A percentile compares a stretch with the other conserved stretches of the same genome.
phyloP scores from a whole-genome alignment of 306 rosid species.

The Cucurbita maxima region DNA sequence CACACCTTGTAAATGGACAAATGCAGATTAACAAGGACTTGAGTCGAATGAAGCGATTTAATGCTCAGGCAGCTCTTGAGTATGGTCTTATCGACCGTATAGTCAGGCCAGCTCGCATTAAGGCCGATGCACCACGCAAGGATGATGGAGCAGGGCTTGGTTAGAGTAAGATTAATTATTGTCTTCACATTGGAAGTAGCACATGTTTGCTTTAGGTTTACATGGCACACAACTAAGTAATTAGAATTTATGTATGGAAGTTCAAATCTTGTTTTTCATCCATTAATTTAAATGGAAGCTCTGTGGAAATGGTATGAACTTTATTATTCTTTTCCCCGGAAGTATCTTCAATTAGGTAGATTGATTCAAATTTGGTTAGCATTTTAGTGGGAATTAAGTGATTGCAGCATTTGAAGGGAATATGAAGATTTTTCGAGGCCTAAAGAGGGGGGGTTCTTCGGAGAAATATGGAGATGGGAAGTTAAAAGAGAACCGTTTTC shows the following conservation, averaged over 20 bases:
- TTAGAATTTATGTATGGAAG: background rate
- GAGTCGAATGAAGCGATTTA: constrained; percentile 51
- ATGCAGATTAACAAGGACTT: constrained; percentile 59
- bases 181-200: background rate
- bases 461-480: background rate
- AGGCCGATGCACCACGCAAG: constrained; percentile 62
- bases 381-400: background rate
- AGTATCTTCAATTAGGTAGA: background rate
- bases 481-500: no score
- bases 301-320: background rate
- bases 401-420: background rate
- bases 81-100: constrained; percentile 81
- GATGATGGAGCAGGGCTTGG: constrained; percentile 72
- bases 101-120: constrained; percentile 63
- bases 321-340: background rate
- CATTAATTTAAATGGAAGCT: background rate
- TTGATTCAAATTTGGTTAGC: background rate
- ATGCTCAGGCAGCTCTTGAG: constrained; percentile 75
- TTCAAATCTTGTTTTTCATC: background rate
- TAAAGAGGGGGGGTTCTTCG: no score
- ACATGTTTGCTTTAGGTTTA: background rate
- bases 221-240: background rate
- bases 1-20: constrained; percentile 6
- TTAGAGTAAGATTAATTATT: constrained; percentile 11
- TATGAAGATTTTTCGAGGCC: background rate